Evolutionary conservation across 108 stramenopile genomes (phyloP).

Genomic region (Aurantiochytrium sp.): DNA sequence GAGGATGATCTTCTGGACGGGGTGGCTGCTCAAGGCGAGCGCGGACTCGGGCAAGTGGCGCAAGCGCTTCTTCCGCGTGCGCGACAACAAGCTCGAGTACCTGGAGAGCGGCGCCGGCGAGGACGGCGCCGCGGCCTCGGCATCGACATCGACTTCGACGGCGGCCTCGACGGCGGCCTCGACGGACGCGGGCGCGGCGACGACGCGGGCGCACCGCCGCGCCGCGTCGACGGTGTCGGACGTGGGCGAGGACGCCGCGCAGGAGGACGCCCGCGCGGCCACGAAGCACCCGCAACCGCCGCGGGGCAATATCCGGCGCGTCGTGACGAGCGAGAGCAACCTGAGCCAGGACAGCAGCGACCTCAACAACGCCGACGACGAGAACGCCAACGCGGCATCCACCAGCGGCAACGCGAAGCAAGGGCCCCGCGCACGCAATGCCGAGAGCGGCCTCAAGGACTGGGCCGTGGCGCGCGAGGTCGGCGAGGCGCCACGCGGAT

Average conservation of each 20-base stretch:
- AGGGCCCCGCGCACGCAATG: neutral
- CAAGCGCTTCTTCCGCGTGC: slow-evolving; percentile 26
- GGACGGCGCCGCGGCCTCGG: neutral
- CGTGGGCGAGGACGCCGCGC: no score
- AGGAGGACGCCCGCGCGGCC: no score
- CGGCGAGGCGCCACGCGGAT: neutral
- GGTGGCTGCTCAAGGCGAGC: slow-evolving; percentile 11
- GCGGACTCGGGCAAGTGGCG: slow-evolving; percentile 19
- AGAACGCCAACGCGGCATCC: no score
- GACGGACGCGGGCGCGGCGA: neutral
- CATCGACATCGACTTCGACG: no score
- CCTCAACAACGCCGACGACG: no score
- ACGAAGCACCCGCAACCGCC: no score
- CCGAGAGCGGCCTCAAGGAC: neutral
- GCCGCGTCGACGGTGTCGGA: no score
- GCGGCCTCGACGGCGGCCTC: neutral
- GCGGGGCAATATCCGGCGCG: no score
- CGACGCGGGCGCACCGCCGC: no score
- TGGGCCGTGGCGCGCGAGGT: neutral
- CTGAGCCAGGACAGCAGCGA: no score
- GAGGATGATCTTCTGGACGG: slow-evolving; percentile 7
- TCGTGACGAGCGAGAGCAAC: no score
- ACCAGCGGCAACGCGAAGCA: no score
- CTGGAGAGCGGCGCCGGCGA: neutral
- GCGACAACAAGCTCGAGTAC: slow-evolving; percentile 22